These are phyloP conservation scores for Cryphonectria nitschkei DNA, from an alignment of 2,329 filamentous ascomycete species.

Conservation along the genomic window DNA sequence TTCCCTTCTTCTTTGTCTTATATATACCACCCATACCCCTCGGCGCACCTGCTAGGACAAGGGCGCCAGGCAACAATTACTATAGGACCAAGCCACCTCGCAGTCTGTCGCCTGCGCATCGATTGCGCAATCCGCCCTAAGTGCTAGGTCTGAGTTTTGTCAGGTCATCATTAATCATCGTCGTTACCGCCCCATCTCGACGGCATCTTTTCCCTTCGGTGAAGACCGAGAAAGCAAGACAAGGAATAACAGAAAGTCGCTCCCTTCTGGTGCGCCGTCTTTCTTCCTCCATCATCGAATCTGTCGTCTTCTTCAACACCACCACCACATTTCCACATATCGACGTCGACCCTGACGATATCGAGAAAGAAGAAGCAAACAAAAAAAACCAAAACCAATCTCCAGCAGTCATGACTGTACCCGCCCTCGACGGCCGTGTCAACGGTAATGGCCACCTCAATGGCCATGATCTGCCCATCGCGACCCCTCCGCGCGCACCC, in stretches of 20 bases:
- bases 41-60: neutral
- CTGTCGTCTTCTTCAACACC: neutral
- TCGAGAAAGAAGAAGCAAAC: neutral
- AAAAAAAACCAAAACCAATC: neutral
- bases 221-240: neutral
- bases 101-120: conserved; percentile 5
- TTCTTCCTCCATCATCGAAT: neutral
- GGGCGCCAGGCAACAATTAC: neutral
- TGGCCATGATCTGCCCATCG: conserved; percentile 42
- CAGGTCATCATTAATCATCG: conserved; percentile 8
- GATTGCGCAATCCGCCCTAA: conserved; percentile 28
- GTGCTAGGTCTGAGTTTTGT: neutral
- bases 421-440: conserved; percentile 21
- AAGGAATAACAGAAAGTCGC: neutral
- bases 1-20: neutral
- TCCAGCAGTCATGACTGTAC: conserved; percentile 17
- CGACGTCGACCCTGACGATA: neutral
- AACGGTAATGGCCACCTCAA: conserved; percentile 18
- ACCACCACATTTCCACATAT: neutral
- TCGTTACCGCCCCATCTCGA: neutral
- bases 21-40: neutral
- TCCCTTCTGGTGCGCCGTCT: neutral
- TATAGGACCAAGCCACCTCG: neutral
- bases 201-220: neutral
- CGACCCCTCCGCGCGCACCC: conserved; percentile 73